Conservation (phyloP, 306 rosid species). For the Fragaria nilgerrensis region DNA sequence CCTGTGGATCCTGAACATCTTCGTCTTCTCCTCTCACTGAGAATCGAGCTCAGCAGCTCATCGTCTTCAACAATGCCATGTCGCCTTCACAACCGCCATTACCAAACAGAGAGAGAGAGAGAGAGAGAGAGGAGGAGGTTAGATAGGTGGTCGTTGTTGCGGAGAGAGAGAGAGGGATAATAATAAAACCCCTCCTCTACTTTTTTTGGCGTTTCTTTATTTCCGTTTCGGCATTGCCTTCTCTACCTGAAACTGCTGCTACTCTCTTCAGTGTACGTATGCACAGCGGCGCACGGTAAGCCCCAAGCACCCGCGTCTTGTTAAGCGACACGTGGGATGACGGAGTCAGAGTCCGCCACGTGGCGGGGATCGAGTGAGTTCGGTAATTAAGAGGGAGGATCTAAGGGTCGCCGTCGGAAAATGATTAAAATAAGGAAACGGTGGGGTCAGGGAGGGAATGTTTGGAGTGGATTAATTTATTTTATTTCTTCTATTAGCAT, state of each 20-base stretch:
- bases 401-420: not conserved
- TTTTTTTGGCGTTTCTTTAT: constrained; percentile 37
- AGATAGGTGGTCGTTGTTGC: constrained; percentile 75
- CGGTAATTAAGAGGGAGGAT: not conserved
- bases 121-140: constrained; percentile 41
- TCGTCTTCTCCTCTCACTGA: constrained; percentile 14
- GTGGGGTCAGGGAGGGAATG: not conserved
- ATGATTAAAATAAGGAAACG: not conserved
- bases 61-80: not conserved
- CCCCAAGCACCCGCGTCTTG: not conserved
- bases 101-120: constrained; percentile 55
- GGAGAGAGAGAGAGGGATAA: constrained; percentile 25
- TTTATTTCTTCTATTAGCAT: not conserved
- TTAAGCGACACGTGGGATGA: not conserved
- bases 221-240: not conserved
- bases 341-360: not conserved
- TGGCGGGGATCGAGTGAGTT: not conserved
- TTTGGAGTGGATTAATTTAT: not conserved
- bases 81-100: constrained; percentile 32
- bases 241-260: not conserved
- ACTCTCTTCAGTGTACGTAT: not conserved
- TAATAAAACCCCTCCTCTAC: constrained; percentile 42
- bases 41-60: not conserved
- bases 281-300: not conserved
- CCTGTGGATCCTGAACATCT: constrained; percentile 80